phyloP scores from a whole-genome alignment of 169 alveolate genomes.

The Pseudocohnilembus persalinus region DNA sequence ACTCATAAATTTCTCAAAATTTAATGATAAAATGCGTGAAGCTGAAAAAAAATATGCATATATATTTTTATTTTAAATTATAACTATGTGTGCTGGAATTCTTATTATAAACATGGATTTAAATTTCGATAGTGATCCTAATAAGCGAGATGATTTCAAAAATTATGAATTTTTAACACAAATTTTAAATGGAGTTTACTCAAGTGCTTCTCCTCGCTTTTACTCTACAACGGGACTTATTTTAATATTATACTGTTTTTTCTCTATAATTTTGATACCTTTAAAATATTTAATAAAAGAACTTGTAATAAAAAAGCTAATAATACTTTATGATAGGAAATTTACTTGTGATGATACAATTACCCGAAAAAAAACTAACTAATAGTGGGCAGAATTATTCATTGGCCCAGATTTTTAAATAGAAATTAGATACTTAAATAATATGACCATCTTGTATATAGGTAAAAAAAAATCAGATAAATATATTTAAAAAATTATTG shows the following conservation, averaged over 20 bases:
- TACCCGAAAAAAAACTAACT: background rate
- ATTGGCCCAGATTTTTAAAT: background rate
- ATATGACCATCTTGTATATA: no score
- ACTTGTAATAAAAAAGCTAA: no score
- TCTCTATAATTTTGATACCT: background rate
- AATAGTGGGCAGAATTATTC: background rate
- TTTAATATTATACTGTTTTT: background rate
- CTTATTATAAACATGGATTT: background rate
- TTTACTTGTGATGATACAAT: background rate
- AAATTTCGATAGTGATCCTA: background rate
- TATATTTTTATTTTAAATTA: no score
- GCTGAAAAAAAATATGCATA: no score
- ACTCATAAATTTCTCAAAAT: background rate
- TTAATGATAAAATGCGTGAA: background rate
- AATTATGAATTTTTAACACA: no score
- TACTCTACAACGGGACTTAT: background rate
- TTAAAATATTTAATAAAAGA: background rate
- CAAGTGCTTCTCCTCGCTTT: background rate
- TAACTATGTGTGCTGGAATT: background rate
- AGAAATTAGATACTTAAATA: background rate
- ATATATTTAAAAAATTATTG: no score
- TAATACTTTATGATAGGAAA: background rate
- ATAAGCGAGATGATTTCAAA: no score
- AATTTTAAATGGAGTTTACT: background rate
- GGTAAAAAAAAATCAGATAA: background rate